Percentiles rank a stretch among this genome's conserved stretches.
phyloP scores from a whole-genome alignment of 2,329 filamentous ascomycete species.

The Sporothrix brasiliensis region DNA sequence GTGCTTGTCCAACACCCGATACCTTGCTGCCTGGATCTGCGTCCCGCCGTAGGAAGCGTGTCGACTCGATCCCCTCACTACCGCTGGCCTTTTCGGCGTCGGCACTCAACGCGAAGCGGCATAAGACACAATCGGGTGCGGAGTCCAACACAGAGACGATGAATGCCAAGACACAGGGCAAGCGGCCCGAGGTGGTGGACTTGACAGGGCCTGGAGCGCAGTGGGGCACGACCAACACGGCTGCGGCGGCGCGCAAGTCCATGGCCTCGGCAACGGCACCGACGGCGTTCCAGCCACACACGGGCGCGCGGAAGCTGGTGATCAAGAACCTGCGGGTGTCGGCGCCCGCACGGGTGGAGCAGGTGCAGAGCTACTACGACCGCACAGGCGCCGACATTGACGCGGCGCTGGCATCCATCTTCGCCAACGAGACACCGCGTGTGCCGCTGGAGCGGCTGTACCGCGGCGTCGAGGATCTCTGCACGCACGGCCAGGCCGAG shows the following conservation, averaged over 20 bases:
- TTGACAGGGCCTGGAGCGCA: conserved; percentile 46
- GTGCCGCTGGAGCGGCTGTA: conserved; percentile 87
- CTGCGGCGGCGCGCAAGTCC: conserved; percentile 5
- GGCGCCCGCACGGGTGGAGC: conserved; percentile 50
- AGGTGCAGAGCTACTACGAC: conserved; percentile 76
- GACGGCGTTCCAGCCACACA: conserved; percentile 67
- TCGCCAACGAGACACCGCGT: conserved; percentile 64
- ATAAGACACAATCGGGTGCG: conserved; percentile 1
- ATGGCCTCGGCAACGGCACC: conserved; percentile 33
- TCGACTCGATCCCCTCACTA: conserved; percentile 39
- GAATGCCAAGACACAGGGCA: conserved; percentile 44
- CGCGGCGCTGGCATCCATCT: conserved; percentile 71
- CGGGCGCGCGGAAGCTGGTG: conserved; percentile 81
- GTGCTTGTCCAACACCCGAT: conserved; percentile 60
- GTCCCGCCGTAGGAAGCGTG: conserved; percentile 55
- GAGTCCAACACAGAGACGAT: conserved; percentile 33
- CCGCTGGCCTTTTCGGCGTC: conserved; percentile 30
- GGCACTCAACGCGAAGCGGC: conserved; percentile 27
- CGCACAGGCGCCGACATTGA: conserved; percentile 75
- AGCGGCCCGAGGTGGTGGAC: conserved; percentile 49
- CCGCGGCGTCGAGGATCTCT: conserved; percentile 87
- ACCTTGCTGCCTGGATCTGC: conserved; percentile 65
- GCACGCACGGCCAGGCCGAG: conserved; percentile 72
- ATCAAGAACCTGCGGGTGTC: conserved; percentile 83
- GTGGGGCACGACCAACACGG: conserved; percentile 5